Evolutionary conservation across 352 stramenopile genomes (phyloP), one percentile per base, ranked within the genome.

Genomic region (Phytophthora agathidicida): DNA sequence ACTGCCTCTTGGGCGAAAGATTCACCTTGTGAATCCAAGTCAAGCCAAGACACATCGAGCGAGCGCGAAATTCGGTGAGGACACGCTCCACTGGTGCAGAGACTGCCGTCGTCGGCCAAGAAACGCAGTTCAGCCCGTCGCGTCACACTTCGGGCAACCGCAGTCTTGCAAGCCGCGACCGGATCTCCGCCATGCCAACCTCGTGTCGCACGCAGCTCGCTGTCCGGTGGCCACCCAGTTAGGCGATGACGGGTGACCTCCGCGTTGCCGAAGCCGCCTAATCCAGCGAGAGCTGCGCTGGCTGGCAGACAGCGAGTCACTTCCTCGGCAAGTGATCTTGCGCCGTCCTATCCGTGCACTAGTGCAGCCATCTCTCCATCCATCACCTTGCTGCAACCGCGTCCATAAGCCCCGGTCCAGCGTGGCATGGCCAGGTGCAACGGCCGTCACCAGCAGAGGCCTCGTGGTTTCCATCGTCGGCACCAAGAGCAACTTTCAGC

Each of bases 301-400:
- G 41, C 38, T 57, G 36, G 27, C 30, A 49, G 50, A 37, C 42
- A 68, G 43, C 52, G 16, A 10, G n/a, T 19, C 28, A n/a, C 35
- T 19, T n/a, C n/a, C n/a, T 13, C 30, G 13, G 5, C 32, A 36
- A 54, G 30, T 33, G 60, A 59, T 49, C 43, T 20, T 24, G 1
- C 16, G 30, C 20, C 36, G 30, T 17, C 41, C 61, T 41, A 33
- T 62, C 48, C 36, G 55, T 62, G 55, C 55, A 62, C 55, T 16
- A 11, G 26, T 57, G 54, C 27, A 66, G 42, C 46, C 61, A 66
- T 65, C 60, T 31, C 61, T 66, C 43, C 61, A 66, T 65, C 60
- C 36, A 66, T 66, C 43, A 16, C 41, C 49, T 28, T 24, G 6
- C 28, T 56, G 8, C 44, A 23, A 2, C 30, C 20, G 23, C 11